phyloP scores from a whole-genome alignment of 1,139 yeast species.

The Saccharomyces pastorianus region DNA sequence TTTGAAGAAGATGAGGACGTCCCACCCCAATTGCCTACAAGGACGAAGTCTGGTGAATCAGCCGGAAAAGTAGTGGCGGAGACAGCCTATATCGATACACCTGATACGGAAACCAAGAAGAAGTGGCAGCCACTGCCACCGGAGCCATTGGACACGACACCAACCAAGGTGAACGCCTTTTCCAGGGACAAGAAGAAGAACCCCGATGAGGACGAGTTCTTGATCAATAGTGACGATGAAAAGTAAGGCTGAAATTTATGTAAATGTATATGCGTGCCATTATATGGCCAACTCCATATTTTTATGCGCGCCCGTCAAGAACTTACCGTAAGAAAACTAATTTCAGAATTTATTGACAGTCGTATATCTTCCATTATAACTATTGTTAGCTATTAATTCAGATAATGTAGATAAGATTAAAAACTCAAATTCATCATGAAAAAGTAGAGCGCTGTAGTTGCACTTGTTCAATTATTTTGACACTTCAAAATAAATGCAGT shows the following conservation, averaged over 20 bases:
- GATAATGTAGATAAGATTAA: conserved; percentile 33
- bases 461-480: neutral
- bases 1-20: conserved; percentile 31
- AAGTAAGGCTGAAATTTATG: conserved; percentile 7
- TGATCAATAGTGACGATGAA: conserved; percentile 29
- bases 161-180: conserved; percentile 20
- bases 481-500: neutral
- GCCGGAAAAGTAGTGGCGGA: conserved; percentile 22
- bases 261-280: neutral
- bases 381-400: conserved; percentile 24
- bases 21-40: conserved; percentile 38
- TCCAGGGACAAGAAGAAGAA: conserved; percentile 7
- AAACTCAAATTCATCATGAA: conserved; percentile 19
- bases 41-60: conserved; percentile 27
- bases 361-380: conserved; percentile 6
- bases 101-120: conserved; percentile 21
- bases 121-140: conserved; percentile 27
- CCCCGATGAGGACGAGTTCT: conserved; percentile 25
- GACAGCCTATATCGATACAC: conserved; percentile 29
- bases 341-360: neutral
- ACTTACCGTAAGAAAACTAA: neutral
- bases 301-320: neutral
- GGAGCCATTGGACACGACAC: conserved; percentile 21
- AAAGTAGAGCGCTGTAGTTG: neutral
- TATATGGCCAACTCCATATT: neutral